Conservation (phyloP, 1,139 yeast species). For the Pichia sp. region DNA sequence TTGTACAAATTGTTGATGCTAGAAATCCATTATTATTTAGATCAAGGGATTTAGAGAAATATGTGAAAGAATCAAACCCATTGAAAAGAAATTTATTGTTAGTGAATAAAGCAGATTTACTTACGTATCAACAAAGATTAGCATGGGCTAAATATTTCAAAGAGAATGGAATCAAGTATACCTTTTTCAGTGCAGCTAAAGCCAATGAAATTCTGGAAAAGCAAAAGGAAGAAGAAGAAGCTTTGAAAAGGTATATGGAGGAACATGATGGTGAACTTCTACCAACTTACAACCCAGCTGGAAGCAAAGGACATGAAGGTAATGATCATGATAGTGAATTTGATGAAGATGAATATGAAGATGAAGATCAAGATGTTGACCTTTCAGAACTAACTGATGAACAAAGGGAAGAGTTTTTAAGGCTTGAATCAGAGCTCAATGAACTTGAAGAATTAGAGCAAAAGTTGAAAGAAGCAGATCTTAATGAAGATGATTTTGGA, state of each 20-base stretch:
- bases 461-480: slow-evolving; percentile 19
- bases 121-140: slow-evolving; percentile 67
- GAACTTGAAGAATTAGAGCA: slow-evolving; percentile 26
- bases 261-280: slow-evolving; percentile 39
- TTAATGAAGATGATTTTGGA: slow-evolving; percentile 12
- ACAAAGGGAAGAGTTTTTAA: slow-evolving; percentile 25
- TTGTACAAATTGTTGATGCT: slow-evolving; percentile 97
- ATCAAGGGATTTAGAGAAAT: slow-evolving; percentile 79
- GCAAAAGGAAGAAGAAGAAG: slow-evolving; percentile 39
- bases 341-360: slow-evolving; percentile 18
- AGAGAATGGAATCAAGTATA: slow-evolving; percentile 63
- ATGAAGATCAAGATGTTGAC: slow-evolving; percentile 17
- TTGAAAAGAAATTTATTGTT: slow-evolving; percentile 69
- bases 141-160: slow-evolving; percentile 84
- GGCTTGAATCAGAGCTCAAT: slow-evolving; percentile 27
- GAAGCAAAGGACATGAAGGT: slow-evolving; percentile 47
- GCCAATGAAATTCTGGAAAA: slow-evolving; percentile 67
- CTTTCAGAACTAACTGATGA: slow-evolving; percentile 31
- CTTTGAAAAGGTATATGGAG: slow-evolving; percentile 20
- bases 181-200: slow-evolving; percentile 86
- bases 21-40: slow-evolving; percentile 88
- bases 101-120: slow-evolving; percentile 90
- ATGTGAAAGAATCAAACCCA: slow-evolving; percentile 68
- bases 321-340: slow-evolving; percentile 11
- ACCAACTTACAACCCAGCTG: slow-evolving; percentile 30